Conservation (phyloP, 1,284 basidiomycete genomes). For the Cutaneotrichosporon arboriforme region DNA sequence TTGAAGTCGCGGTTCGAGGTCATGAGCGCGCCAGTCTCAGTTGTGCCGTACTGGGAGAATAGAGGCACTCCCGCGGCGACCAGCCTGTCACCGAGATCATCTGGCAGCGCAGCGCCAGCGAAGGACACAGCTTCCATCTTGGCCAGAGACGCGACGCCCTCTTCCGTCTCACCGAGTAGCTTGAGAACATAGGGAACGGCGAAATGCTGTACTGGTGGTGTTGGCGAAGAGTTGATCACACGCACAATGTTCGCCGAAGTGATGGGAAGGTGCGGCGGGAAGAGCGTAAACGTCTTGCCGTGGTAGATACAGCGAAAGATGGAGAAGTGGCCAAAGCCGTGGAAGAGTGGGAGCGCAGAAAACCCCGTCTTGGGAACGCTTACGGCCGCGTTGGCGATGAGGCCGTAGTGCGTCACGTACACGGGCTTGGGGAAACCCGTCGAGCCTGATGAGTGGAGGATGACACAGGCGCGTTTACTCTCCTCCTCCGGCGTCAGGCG, state of each 20-base stretch:
- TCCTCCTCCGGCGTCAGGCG: slow-evolving; percentile 53
- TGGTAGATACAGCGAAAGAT: slow-evolving; percentile 50
- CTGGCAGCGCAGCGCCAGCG: slow-evolving; percentile 44
- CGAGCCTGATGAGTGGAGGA: slow-evolving; percentile 61
- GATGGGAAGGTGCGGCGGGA: slow-evolving; percentile 55
- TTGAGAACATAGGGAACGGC: slow-evolving; percentile 51
- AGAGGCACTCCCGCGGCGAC: slow-evolving; percentile 55
- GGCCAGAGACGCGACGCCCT: slow-evolving; percentile 51
- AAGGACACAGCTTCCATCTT: slow-evolving; percentile 54
- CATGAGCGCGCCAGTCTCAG: slow-evolving; percentile 44
- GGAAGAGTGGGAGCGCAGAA: slow-evolving; percentile 53
- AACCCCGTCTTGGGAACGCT: slow-evolving; percentile 50
- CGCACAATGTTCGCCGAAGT: slow-evolving; percentile 53
- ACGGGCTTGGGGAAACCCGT: slow-evolving; percentile 51
- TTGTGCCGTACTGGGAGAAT: slow-evolving; percentile 56
- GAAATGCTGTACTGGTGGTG: slow-evolving; percentile 42
- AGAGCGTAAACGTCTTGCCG: slow-evolving; percentile 52
- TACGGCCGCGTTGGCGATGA: slow-evolving; percentile 38
- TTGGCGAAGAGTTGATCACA: slow-evolving; percentile 39
- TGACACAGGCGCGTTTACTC: slow-evolving; percentile 50
- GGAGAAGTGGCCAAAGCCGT: slow-evolving; percentile 52
- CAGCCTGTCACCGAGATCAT: slow-evolving; percentile 57
- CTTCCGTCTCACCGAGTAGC: slow-evolving; percentile 54
- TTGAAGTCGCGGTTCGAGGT: slow-evolving; percentile 53
- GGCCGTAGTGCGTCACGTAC: slow-evolving; percentile 42